A percentile compares a stretch with the other conserved stretches of the same genome.
Conservation (phyloP, 495 filamentous ascomycete species). For the Massariosphaeria phaeospora region DNA sequence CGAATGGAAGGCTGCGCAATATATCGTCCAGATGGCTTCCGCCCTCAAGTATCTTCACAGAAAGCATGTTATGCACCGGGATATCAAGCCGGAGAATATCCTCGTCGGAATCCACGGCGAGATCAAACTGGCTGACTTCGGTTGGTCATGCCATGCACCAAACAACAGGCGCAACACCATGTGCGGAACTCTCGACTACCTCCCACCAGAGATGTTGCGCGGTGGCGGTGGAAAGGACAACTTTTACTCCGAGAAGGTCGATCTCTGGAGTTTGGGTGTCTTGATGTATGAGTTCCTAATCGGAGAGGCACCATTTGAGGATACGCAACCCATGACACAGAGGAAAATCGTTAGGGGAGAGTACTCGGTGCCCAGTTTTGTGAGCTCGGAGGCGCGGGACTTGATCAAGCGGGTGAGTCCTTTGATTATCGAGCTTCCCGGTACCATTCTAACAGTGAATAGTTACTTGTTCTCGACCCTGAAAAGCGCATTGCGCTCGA, state of each 20-base stretch:
- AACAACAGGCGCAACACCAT: constrained; percentile 91
- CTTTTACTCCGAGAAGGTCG: constrained; percentile 90
- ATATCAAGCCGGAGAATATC: constrained; percentile 99
- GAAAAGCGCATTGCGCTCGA: constrained; percentile 88
- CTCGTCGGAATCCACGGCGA: constrained; percentile 95
- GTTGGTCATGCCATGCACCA: constrained; percentile 96
- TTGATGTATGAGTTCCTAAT: constrained; percentile 95
- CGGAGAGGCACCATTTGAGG: constrained; percentile 94
- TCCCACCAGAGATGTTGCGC: constrained; percentile 96
- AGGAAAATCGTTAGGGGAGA: constrained; percentile 82
- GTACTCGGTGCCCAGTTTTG: constrained; percentile 85
- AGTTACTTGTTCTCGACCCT: constrained; percentile 91
- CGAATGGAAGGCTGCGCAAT: constrained; percentile 94
- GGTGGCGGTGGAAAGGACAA: constrained; percentile 72
- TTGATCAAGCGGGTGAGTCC: constrained; percentile 79
- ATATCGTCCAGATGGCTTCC: constrained; percentile 97
- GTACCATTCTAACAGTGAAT: constrained; percentile 5
- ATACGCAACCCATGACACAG: constrained; percentile 91
- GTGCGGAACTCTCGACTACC: constrained; percentile 95
- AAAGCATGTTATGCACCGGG: constrained; percentile 97
- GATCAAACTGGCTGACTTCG: constrained; percentile 98
- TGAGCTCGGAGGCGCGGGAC: constrained; percentile 86
- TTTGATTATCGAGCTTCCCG: background rate
- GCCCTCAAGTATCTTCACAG: constrained; percentile 89
- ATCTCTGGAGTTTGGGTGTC: constrained; percentile 92